Evolutionary conservation across 139 green algal genomes (phyloP), one percentile per base, ranked within the genome.

Genomic region (Zygnema circumcarinatum): DNA sequence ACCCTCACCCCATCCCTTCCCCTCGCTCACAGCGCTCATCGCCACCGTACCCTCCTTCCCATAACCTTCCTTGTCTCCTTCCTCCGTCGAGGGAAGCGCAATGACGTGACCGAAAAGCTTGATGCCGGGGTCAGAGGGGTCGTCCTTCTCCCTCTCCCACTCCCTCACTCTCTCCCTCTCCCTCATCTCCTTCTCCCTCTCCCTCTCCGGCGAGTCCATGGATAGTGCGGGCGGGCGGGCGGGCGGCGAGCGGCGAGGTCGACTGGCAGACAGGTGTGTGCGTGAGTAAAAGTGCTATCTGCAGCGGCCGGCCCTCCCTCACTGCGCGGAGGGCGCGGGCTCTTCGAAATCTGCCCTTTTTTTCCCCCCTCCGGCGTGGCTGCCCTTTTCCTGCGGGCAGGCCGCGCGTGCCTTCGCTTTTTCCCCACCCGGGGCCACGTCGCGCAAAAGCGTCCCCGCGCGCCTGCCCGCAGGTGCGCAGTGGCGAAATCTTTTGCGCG

Each of bases 21-120:
- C 54, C 54, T 33, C 29, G 54, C 54, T 72, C 25, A 72, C 25
- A 72, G 29, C 25, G 54, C 54, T 25, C 29, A 72, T 25, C 29
- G 29, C 54, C 54, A 72, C 54, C 54, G 54, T 33, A 72, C 54
- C 54, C 29, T 29, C 29, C 54, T 72, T 72, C 29, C 54, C 25
- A 72, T 72, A 29, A 33, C 54, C 54, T 29, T 29, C 29, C 25
- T 72, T 72, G 69, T 52, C 47, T 62, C 47, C 47, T 20, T 41
- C 69, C 69, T 38, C 69, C 35, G 7, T 16, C 35, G 7, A 3
- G 11, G 69, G 69, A 7, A 78, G 11, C 3, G 69, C 69, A 16
- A 78, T 78, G 36, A 41, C 36, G 7, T 20, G 69, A 20, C 69
- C 69, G 36, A 78, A 78, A 11, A 78, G 69, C 16, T 41, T 78